These are phyloP conservation scores for Apiosordaria backusii DNA, from an alignment of 495 filamentous ascomycete species.

Conservation along the genomic window DNA sequence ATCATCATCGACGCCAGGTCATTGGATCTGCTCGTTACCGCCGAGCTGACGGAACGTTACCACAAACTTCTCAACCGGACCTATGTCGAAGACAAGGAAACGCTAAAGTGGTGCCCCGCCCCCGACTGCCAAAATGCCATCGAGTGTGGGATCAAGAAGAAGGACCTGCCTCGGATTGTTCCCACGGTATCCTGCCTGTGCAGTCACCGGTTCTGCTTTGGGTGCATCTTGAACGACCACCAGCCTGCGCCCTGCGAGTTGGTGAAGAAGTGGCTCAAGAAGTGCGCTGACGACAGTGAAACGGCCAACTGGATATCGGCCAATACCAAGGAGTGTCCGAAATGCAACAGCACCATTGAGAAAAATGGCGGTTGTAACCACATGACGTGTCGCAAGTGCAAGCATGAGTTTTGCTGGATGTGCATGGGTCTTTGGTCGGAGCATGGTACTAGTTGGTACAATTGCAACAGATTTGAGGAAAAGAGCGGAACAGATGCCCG, in stretches of 20 bases:
- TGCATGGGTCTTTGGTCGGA: constrained; percentile 99
- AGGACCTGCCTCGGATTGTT: constrained; percentile 76
- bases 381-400: constrained; percentile 98
- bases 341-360: constrained; percentile 93
- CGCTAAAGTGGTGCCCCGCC: constrained; percentile 94
- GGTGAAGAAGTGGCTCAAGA: constrained; percentile 96
- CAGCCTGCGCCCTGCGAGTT: constrained; percentile 88
- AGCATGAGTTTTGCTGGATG: constrained; percentile 99
- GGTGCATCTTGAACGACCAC: constrained; percentile 89
- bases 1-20: constrained; percentile 90
- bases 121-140: constrained; percentile 91
- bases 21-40: constrained; percentile 73
- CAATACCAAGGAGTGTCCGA: constrained; percentile 97
- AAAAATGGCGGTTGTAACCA: constrained; percentile 99
- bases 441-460: constrained; percentile 99
- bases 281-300: constrained; percentile 97
- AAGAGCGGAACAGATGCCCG: constrained; percentile 87
- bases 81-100: constrained; percentile 94
- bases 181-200: constrained; percentile 85
- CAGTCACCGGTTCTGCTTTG: constrained; percentile 87
- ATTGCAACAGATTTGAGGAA: constrained; percentile 95
- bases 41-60: constrained; percentile 73
- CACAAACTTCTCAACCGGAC: constrained; percentile 83
- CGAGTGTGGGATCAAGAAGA: constrained; percentile 81
- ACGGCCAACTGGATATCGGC: constrained; percentile 99